A percentile compares a stretch with the other conserved stretches of the same genome.
These are phyloP conservation scores for Aegilops bicornis DNA, from an alignment of 176 grass and related monocot species.

Conservation along the genomic window DNA sequence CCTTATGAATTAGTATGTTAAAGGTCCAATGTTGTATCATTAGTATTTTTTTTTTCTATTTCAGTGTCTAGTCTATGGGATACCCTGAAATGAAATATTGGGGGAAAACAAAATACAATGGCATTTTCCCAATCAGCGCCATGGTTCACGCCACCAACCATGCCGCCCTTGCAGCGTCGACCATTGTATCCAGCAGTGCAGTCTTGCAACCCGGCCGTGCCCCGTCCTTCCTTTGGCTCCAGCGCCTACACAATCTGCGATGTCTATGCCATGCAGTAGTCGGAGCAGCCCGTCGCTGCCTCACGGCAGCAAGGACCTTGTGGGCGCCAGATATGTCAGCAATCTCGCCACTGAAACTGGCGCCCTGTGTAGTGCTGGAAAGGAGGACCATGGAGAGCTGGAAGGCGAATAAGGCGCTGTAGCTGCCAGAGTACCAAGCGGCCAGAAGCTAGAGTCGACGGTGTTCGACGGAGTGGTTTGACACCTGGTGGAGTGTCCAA, in stretches of 20 bases:
- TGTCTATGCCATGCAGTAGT: conserved; percentile 50
- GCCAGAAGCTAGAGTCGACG: conserved; percentile 49
- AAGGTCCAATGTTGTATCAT: neutral
- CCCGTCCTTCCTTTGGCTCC: conserved; percentile 25
- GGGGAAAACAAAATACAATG: neutral
- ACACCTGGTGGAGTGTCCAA: conserved; percentile 58
- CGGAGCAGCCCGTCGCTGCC: conserved; percentile 1
- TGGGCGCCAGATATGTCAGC: conserved; percentile 7
- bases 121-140: neutral
- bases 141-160: conserved; percentile 43
- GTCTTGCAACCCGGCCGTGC: neutral
- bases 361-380: too few species aligned
- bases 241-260: conserved; percentile 31
- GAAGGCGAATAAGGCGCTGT: conserved; percentile 56
- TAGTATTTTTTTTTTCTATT: neutral
- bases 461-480: conserved; percentile 66
- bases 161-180: neutral
- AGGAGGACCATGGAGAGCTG: conserved; percentile 65
- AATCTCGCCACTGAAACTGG: neutral
- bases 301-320: conserved; percentile 20
- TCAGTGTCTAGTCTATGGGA: neutral
- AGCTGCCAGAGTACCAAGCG: conserved; percentile 62
- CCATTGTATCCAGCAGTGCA: neutral
- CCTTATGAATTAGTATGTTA: neutral
- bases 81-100: neutral